Evolutionary conservation across 1,284 basidiomycete genomes (phyloP).

Genomic region (Cutaneotrichosporon curvatum): DNA sequence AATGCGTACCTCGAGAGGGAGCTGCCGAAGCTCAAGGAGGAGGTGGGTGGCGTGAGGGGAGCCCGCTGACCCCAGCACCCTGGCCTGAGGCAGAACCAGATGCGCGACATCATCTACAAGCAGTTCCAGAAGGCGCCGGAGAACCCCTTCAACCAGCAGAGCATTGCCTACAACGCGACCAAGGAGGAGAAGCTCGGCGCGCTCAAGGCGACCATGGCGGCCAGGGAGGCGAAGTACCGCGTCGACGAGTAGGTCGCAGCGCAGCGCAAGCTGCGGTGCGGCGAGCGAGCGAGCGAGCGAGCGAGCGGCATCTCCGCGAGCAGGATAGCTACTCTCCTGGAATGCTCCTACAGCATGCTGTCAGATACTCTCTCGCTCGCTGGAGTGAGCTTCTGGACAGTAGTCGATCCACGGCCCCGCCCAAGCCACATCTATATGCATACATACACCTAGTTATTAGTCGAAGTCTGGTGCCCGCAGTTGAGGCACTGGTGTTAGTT

Average conservation of each 20-base stretch:
- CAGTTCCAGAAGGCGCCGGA: slow-evolving; percentile 47
- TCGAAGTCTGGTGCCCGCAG: slow-evolving; percentile 46
- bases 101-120: slow-evolving; percentile 45
- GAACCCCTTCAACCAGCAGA: slow-evolving; percentile 64
- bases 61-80: slow-evolving; percentile 32
- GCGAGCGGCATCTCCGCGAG: too few species aligned
- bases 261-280: too few species aligned
- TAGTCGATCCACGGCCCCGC: too few species aligned
- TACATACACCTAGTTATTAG: slow-evolving; percentile 41
- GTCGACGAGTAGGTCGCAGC: slow-evolving; percentile 18
- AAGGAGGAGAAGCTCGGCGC: slow-evolving; percentile 74
- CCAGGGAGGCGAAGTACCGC: slow-evolving; percentile 41
- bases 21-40: slow-evolving; percentile 66
- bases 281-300: too few species aligned
- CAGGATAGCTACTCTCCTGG: too few species aligned
- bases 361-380: too few species aligned
- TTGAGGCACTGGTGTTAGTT: slow-evolving; percentile 39
- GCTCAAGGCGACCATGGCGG: slow-evolving; percentile 51
- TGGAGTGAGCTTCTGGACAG: too few species aligned
- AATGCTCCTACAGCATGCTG: too few species aligned
- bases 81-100: slow-evolving; percentile 45
- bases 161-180: slow-evolving; percentile 68
- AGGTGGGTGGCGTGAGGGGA: slow-evolving; percentile 53
- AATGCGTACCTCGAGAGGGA: slow-evolving; percentile 88
- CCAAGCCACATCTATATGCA: background rate